phyloP scores from a whole-genome alignment of 148 eudicot species.

The Amaranthus palmeri region DNA sequence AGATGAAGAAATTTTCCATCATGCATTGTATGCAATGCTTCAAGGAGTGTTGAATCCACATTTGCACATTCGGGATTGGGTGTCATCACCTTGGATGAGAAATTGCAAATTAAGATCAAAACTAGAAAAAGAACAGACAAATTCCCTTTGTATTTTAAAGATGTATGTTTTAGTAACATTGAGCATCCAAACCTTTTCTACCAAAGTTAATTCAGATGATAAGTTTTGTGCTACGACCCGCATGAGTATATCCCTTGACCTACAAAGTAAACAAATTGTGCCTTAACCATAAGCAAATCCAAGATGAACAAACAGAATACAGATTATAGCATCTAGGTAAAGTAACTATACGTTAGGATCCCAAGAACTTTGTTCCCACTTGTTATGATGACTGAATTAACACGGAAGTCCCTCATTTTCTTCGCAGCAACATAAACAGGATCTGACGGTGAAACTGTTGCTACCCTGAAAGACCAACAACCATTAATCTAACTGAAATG shows the following conservation, averaged over 20 bases:
- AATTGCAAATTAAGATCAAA: conserved; percentile 16
- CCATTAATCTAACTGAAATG: not conserved
- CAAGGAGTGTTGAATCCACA: conserved; percentile 80
- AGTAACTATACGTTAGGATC: conserved; percentile 64
- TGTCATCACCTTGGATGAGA: conserved; percentile 78
- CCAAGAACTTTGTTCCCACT: conserved; percentile 71
- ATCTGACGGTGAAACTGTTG: conserved; percentile 73
- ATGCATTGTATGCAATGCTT: conserved; percentile 90
- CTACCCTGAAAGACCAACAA: conserved; percentile 45
- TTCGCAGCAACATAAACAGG: conserved; percentile 82
- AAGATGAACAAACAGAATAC: not conserved
- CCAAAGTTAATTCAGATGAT: conserved; percentile 73
- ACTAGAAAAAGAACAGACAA: not conserved
- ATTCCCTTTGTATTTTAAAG: too few species aligned
- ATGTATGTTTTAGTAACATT: too few species aligned
- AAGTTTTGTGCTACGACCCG: conserved; percentile 87
- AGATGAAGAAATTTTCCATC: conserved; percentile 92
- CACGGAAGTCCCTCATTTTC: conserved; percentile 70
- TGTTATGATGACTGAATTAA: conserved; percentile 62
- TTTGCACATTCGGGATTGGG: conserved; percentile 81
- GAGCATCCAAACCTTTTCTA: conserved; percentile 64
- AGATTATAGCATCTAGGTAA: conserved; percentile 7
- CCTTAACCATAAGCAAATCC: conserved; percentile 3
- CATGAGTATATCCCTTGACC: conserved; percentile 91
- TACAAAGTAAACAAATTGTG: conserved; percentile 26